Percentiles rank a stretch among this genome's conserved stretches.
Evolutionary conservation across 2,329 filamentous ascomycete genomes (phyloP).

Genomic region (Colletotrichum zoysiae): DNA sequence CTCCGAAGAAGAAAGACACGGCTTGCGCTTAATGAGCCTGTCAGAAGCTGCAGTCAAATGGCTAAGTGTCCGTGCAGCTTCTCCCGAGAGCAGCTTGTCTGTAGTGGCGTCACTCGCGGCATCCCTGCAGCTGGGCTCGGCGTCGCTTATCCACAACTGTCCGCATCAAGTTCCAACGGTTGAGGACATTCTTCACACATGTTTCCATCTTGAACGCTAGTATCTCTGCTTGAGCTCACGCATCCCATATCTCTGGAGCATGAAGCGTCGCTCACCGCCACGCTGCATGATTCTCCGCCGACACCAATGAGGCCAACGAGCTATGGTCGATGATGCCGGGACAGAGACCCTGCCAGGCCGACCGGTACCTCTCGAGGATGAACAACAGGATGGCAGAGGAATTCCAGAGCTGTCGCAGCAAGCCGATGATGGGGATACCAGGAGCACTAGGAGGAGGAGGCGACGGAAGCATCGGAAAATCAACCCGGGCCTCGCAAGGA

Average conservation of each 20-base stretch:
- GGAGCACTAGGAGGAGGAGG: conserved; percentile 48
- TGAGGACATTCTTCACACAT: conserved; percentile 5
- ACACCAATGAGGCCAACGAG: conserved; percentile 50
- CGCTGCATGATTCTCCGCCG: conserved; percentile 23
- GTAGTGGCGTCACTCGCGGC: conserved; percentile 37
- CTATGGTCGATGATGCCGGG: conserved; percentile 66
- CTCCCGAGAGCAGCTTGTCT: conserved; percentile 9
- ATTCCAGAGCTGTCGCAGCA: conserved; percentile 23
- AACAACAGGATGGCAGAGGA: conserved; percentile 41
- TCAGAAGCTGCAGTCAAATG: background rate
- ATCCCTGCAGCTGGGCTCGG: conserved; percentile 38
- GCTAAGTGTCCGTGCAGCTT: conserved; percentile 20
- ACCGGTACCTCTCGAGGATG: conserved; percentile 43
- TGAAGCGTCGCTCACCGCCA: conserved; percentile 26
- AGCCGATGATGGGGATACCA: conserved; percentile 36
- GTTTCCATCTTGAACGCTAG: conserved; percentile 14
- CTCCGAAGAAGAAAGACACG: background rate
- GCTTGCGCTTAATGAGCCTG: background rate
- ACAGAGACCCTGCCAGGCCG: conserved; percentile 55
- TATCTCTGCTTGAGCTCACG: background rate
- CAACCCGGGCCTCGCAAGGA: conserved; percentile 63
- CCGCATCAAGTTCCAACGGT: conserved; percentile 35
- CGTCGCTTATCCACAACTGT: conserved; percentile 29
- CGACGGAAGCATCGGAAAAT: conserved; percentile 54
- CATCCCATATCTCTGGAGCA: conserved; percentile 15